Base-by-base conservation (phyloP, 108 stramenopile species). In the Pseudonitzschia multistriata region DNA sequence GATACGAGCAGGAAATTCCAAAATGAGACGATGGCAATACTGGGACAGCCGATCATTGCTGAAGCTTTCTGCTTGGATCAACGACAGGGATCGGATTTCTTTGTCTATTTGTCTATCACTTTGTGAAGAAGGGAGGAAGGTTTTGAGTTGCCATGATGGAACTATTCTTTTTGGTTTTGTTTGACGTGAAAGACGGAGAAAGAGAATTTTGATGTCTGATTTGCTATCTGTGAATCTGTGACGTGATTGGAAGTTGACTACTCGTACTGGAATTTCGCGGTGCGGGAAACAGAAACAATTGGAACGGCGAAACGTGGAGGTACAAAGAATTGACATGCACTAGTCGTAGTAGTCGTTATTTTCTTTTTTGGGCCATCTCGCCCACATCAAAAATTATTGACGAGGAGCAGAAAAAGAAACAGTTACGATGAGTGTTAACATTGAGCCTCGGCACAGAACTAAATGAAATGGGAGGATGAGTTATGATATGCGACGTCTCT, bases 171-270 rank as follows among this genome's bases (percentile, higher is more conserved):
- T 39, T 39, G 7, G 37, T 39, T 39, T 10, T 17, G 42, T 45
- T 45, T 45, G 15, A 39, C 37, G 42, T n/a, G n/a, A n/a, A n/a
- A n/a, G n/a, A n/a, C n/a, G n/a, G n/a, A n/a, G n/a, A n/a, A n/a
- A n/a, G n/a, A n/a, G n/a, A n/a, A n/a, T n/a, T n/a, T 45, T 45
- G 42, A 45, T 45, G 42, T 45, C 42, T 45, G 42, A 45, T 45
- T 4, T 45, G n/a, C n/a, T n/a, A n/a, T n/a, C n/a, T n/a, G 42
- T 45, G 42, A 45, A 17, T 45, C 42, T 45, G 42, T 45, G 42
- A 45, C 42, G 42, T 17, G 42, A 45, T 45, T 45, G 42, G 17
- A n/a, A n/a, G n/a, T n/a, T n/a, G n/a, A n/a, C n/a, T n/a, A n/a
- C n/a, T n/a, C n/a, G n/a, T n/a, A n/a, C n/a, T n/a, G n/a, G n/a